phyloP scores from a whole-genome alignment of 1,284 basidiomycete species.

The Fomitopsis betulina region DNA sequence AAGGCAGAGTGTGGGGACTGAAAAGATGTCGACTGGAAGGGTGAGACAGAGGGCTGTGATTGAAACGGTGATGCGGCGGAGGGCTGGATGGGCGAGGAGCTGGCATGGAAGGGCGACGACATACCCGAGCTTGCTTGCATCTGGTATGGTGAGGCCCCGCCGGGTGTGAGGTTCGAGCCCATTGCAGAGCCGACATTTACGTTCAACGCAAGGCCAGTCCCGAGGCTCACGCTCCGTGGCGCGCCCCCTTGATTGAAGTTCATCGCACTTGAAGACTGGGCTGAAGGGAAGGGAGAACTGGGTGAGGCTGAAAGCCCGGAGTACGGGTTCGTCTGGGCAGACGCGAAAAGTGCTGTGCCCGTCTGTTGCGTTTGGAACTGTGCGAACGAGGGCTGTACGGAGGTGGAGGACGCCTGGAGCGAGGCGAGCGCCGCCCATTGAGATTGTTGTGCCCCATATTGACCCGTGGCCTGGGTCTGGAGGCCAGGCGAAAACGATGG shows the following conservation, averaged over 20 bases:
- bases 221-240: slow-evolving; percentile 24
- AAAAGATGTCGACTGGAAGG: too few relatives aligned
- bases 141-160: slow-evolving; percentile 6
- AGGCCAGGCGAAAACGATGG: slow-evolving; percentile 16
- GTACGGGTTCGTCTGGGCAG: slow-evolving; percentile 20
- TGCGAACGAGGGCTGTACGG: slow-evolving; percentile 17
- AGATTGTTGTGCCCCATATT: background rate
- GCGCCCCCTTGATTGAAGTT: slow-evolving; percentile 15
- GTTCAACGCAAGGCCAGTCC: slow-evolving; percentile 15
- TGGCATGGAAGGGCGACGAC: background rate
- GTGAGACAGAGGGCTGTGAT: slow-evolving; percentile 8
- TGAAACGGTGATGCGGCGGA: slow-evolving; percentile 4
- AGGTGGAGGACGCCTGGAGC: slow-evolving; percentile 35
- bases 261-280: slow-evolving; percentile 12
- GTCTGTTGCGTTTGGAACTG: slow-evolving; percentile 19
- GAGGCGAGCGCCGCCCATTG: slow-evolving; percentile 50
- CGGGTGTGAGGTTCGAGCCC: background rate
- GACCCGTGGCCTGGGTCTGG: slow-evolving; percentile 21
- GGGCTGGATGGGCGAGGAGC: background rate
- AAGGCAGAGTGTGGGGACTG: slow-evolving; percentile 5
- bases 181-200: slow-evolving; percentile 3
- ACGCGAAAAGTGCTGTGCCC: slow-evolving; percentile 5
- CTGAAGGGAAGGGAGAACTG: slow-evolving; percentile 22
- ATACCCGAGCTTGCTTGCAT: background rate
- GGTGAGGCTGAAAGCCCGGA: slow-evolving; percentile 21